A percentile compares a stretch with the other conserved stretches of the same genome.
Conservation (phyloP, 306 rosid species). For the Pterocarpus macrocarpus region DNA sequence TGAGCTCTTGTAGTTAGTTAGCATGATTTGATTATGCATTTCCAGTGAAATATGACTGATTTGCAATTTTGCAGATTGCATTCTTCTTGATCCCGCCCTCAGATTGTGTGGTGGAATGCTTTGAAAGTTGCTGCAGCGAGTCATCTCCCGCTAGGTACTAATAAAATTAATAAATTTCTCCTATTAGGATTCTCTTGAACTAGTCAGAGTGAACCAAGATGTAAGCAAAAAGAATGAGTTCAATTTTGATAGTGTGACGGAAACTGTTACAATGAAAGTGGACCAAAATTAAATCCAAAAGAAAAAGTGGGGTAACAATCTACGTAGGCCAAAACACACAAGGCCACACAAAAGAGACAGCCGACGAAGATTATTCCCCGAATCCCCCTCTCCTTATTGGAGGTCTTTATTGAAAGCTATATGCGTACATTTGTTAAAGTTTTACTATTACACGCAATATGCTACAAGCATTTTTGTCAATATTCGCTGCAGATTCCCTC, state of each 20-base stretch:
- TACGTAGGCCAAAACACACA: not conserved
- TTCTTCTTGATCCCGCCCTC: slow-evolving; percentile 80
- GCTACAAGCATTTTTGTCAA: not conserved
- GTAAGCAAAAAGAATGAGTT: not conserved
- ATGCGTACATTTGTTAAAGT: not conserved
- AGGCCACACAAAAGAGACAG: not conserved
- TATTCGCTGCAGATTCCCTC: slow-evolving; percentile 74
- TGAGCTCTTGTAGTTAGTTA: not conserved
- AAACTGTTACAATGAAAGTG: not conserved
- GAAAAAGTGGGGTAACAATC: not conserved
- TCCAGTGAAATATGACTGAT: slow-evolving; percentile 3
- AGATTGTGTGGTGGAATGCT: slow-evolving; percentile 74
- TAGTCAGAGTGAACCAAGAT: not conserved
- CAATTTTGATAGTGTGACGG: not conserved
- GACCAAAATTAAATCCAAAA: slow-evolving; percentile 8
- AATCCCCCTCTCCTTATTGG: not conserved
- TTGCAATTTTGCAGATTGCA: slow-evolving; percentile 63
- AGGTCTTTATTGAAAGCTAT: slow-evolving; percentile 16
- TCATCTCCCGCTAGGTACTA: slow-evolving; percentile 74
- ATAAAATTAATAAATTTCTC: not conserved
- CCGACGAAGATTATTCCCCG: slow-evolving; percentile 2
- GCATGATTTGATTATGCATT: slow-evolving; percentile 31
- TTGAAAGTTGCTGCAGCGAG: slow-evolving; percentile 78
- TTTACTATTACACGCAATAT: not conserved
- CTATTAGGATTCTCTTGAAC: not conserved